phyloP scores from a whole-genome alignment of 1,284 basidiomycete genomes.

The Sanguinoderma infundibulare region DNA sequence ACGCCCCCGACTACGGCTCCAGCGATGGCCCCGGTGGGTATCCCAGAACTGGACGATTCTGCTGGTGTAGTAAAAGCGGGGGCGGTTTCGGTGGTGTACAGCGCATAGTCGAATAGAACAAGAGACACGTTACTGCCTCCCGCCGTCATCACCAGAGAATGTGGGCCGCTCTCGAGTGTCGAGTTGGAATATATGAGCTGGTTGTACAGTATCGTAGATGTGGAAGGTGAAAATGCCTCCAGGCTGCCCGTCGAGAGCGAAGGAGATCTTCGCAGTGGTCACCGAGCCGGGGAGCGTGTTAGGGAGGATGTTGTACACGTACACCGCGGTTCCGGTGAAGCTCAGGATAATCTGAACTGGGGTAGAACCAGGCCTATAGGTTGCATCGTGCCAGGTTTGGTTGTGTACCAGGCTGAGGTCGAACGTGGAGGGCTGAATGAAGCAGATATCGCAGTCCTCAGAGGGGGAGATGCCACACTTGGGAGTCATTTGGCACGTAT shows the following conservation, averaged over 20 bases:
- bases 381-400: constrained; percentile 22
- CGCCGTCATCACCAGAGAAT: constrained; percentile 17
- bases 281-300: constrained; percentile 2
- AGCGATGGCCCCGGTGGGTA: neutral
- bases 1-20: neutral
- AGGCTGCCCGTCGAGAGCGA: constrained; percentile 37
- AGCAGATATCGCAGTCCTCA: constrained; percentile 36
- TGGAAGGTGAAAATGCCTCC: constrained; percentile 31
- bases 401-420: constrained; percentile 19
- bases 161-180: constrained; percentile 18
- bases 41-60: no score
- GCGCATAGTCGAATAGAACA: constrained; percentile 26
- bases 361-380: neutral
- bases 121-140: constrained; percentile 12
- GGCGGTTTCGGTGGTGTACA: constrained; percentile 13
- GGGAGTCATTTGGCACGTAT: constrained; percentile 28
- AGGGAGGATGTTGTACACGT: constrained; percentile 35
- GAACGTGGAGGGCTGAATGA: constrained; percentile 27
- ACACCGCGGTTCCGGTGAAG: constrained; percentile 32
- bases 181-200: constrained; percentile 34
- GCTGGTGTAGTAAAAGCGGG: no score
- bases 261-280: constrained; percentile 37
- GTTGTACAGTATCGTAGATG: constrained; percentile 32
- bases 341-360: neutral
- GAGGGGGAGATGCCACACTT: constrained; percentile 31